phyloP scores from a whole-genome alignment of 768 basidiomycete genomes.

The Pisolithus microcarpus region DNA sequence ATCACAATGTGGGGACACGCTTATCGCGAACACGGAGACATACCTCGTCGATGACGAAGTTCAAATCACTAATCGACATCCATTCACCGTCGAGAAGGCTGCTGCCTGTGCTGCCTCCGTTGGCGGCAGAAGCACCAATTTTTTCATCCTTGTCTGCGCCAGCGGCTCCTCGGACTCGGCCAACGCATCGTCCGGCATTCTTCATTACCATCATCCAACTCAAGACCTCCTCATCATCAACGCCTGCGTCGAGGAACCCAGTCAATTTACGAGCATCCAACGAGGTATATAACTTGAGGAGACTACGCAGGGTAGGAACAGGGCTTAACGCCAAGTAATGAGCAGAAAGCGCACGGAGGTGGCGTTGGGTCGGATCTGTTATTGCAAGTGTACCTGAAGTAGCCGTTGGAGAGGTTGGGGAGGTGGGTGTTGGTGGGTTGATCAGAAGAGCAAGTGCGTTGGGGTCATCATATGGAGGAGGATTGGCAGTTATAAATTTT shows the following conservation, averaged over 20 bases:
- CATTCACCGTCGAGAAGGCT: slow-evolving; percentile 78
- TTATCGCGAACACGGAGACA: slow-evolving; percentile 16
- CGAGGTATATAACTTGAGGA: slow-evolving; percentile 93
- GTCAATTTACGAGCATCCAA: slow-evolving; percentile 89
- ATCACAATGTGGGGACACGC: background rate
- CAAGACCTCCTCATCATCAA: slow-evolving; percentile 89
- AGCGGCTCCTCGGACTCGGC: slow-evolving; percentile 34
- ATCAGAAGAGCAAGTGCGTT: slow-evolving; percentile 47
- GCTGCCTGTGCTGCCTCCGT: slow-evolving; percentile 28
- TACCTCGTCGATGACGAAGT: slow-evolving; percentile 93
- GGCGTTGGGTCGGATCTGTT: slow-evolving; percentile 73
- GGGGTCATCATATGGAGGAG: slow-evolving; percentile 87
- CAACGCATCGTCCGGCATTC: slow-evolving; percentile 73
- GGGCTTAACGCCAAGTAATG: slow-evolving; percentile 71
- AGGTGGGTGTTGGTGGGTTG: slow-evolving; percentile 31
- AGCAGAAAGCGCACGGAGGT: slow-evolving; percentile 76
- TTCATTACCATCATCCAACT: slow-evolving; percentile 98
- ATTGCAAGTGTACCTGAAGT: slow-evolving; percentile 14
- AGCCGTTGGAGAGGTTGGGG: slow-evolving; percentile 21
- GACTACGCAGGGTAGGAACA: slow-evolving; percentile 80
- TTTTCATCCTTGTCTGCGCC: slow-evolving; percentile 33
- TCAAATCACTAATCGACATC: slow-evolving; percentile 87
- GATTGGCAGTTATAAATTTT: slow-evolving; percentile 92
- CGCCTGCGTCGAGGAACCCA: slow-evolving; percentile 67
- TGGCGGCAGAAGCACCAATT: slow-evolving; percentile 5